phyloP scores from a whole-genome alignment of 257 asterid genomes.

The Verbascum thapsus region DNA sequence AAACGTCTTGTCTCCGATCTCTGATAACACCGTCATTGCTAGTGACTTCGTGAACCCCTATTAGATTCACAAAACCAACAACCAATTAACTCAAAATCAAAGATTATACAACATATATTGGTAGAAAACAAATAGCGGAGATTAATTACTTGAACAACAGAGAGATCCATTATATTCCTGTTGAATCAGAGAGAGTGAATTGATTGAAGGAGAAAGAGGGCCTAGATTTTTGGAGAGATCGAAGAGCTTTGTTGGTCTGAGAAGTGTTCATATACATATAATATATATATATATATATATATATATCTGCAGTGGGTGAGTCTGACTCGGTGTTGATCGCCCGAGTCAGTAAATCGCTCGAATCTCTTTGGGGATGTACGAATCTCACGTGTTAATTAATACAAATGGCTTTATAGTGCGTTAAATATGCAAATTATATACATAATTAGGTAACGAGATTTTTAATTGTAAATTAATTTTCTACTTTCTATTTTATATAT shows the following conservation, averaged over 20 bases:
- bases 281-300: no score
- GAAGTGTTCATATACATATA: no score
- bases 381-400: no score
- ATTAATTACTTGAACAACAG: slow-evolving; percentile 47
- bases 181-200: slow-evolving; percentile 10
- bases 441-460: no score
- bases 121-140: slow-evolving; percentile 5
- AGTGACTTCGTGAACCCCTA: slow-evolving; percentile 90
- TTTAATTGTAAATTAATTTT: no score
- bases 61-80: slow-evolving; percentile 25
- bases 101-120: neutral
- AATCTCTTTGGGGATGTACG: no score
- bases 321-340: no score
- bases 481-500: no score
- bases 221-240: slow-evolving; percentile 35
- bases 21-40: slow-evolving; percentile 91
- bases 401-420: no score
- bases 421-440: no score
- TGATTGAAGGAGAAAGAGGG: slow-evolving; percentile 22
- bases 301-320: no score
- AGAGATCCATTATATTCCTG: slow-evolving; percentile 40
- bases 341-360: no score
- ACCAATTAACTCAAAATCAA: slow-evolving; percentile 1
- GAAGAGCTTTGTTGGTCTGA: slow-evolving; percentile 18
- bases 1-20: slow-evolving; percentile 94